Evolutionary conservation across 1,284 basidiomycete genomes (phyloP), one percentile per base, ranked within the genome.

Genomic region (Leccinum subspadiceum): DNA sequence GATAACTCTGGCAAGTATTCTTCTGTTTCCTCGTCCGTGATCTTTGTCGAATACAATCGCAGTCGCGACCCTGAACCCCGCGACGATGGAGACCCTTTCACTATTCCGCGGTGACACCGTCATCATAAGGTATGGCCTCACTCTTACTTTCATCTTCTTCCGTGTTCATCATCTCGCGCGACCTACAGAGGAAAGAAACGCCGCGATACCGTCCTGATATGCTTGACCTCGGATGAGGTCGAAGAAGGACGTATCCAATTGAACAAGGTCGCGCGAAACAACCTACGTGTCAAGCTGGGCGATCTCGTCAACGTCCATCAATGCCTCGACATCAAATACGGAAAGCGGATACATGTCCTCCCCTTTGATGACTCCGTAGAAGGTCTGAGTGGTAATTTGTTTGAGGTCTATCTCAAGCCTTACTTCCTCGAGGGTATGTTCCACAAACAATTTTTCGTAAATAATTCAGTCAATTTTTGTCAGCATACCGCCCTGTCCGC

Each of bases 191-290:
- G 95, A 57, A 98, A 98, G 85, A 96, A 96, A 80, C 89, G 96
- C 71, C 88, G 90, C 67, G 95, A 97, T 71, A 96, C 94, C 13
- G 96, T 98, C 51, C 86, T 99, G 62, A 98, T 99, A 74, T 96
- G 94, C 70, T 78, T 99, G 68, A 92, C 90, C 70, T 93, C 93
- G 58, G 97, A 99, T 70, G 93, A 96, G 64, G 92, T 98, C 60
- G 97, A 98, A 68, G 96, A 98, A 77, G 94, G 95, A 64, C 94
- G 95, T 75, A 94, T 99, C 66, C 94, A 97, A 70, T 84, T 99
- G 80, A 99, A 99, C 89, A 98, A 97, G 77, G 97, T 99, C 50
- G 97, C 97, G 4, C 93, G 97, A 61, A 96, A 98, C 81, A 99
- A 99, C 78, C 79, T 99, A 56, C 93, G 97, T 56, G 93, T 98